Percentiles rank a stretch among this genome's conserved stretches.
Conservation (phyloP, 345 rosid species). For the Eutrema heterophyllum region DNA sequence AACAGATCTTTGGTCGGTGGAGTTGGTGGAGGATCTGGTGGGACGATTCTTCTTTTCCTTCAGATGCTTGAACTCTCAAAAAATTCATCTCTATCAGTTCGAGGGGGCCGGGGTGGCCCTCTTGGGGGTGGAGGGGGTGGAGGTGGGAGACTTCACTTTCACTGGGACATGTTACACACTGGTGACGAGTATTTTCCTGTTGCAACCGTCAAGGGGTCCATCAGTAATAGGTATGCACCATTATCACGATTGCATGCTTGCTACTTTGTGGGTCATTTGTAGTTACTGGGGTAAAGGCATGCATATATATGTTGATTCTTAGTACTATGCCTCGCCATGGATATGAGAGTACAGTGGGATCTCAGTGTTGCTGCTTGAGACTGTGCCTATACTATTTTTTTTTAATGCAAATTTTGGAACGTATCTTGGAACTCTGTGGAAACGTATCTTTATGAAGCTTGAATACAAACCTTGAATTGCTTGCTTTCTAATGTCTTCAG, state of each 20-base stretch:
- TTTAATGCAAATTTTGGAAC: neutral
- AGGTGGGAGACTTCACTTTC: slow-evolving; percentile 97
- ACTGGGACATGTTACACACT: slow-evolving; percentile 76
- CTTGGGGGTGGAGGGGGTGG: slow-evolving; percentile 98
- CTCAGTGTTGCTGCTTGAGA: neutral
- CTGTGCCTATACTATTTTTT: neutral
- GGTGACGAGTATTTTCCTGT: slow-evolving; percentile 78
- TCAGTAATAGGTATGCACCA: slow-evolving; percentile 56
- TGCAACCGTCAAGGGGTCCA: slow-evolving; percentile 66
- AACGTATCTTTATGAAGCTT: neutral
- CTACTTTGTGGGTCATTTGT: slow-evolving; percentile 9
- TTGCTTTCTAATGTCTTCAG: slow-evolving; percentile 48
- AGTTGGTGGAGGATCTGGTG: slow-evolving; percentile 98
- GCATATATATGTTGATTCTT: neutral
- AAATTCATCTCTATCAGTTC: slow-evolving; percentile 63
- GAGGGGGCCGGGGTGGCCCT: slow-evolving; percentile 82
- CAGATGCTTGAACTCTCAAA: slow-evolving; percentile 65
- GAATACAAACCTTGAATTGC: slow-evolving; percentile 3
- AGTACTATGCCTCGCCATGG: neutral
- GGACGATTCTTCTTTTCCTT: slow-evolving; percentile 94
- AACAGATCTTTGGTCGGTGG: slow-evolving; percentile 67
- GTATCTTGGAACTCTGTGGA: neutral
- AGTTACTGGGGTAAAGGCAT: neutral
- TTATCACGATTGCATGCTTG: neutral
- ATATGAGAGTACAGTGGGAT: neutral